These are phyloP conservation scores for Nicotiana knightiana DNA, from an alignment of 257 asterid species.

Conservation along the genomic window DNA sequence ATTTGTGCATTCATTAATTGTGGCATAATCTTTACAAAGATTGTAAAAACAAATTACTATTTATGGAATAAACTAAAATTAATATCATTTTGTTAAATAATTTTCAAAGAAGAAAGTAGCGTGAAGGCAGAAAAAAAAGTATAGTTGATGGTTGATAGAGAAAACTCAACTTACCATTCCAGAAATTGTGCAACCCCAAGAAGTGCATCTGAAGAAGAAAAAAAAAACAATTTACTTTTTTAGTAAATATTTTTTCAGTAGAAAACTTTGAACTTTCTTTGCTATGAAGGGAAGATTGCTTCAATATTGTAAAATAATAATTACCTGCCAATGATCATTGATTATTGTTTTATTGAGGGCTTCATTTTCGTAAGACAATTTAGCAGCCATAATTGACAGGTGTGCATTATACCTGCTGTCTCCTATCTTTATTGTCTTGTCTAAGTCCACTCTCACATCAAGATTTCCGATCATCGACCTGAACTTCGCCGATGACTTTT, in stretches of 20 bases:
- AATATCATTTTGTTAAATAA: too few relatives aligned
- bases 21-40: too few relatives aligned
- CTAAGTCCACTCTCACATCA: conserved; percentile 43
- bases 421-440: conserved; percentile 5
- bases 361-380: conserved; percentile 56
- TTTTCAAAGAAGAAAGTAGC: too few relatives aligned
- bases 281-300: neutral
- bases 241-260: neutral
- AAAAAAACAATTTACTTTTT: neutral
- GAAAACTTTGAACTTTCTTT: neutral
- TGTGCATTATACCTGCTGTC: conserved; percentile 24
- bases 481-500: conserved; percentile 32
- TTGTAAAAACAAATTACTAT: too few relatives aligned
- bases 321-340: conserved; percentile 47
- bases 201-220: conserved; percentile 48
- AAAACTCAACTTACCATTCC: conserved; percentile 37
- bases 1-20: too few relatives aligned
- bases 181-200: conserved; percentile 43
- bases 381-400: conserved; percentile 56
- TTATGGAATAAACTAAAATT: too few relatives aligned
- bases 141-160: too few relatives aligned
- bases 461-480: conserved; percentile 38
- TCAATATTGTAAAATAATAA: neutral
- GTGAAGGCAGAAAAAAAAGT: too few relatives aligned
- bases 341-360: conserved; percentile 29